Percentiles rank a stretch among this genome's conserved stretches.
These are phyloP conservation scores for Ophioceras dolichostomum DNA, from an alignment of 2,329 filamentous ascomycete genomes.

Conservation along the genomic window DNA sequence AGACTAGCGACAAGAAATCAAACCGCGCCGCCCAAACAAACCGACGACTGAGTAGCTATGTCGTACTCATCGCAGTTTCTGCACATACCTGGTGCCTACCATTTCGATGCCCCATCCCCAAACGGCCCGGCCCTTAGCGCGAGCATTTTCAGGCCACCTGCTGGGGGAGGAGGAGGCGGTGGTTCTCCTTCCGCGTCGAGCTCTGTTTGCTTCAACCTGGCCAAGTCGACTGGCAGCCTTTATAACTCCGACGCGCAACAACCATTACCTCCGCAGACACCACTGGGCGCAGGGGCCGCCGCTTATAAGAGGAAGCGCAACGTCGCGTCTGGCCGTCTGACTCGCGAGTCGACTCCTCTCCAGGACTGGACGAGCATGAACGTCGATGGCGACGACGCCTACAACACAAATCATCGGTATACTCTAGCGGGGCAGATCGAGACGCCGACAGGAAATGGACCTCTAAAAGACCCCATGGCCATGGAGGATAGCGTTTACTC, in stretches of 20 bases:
- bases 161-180: too few relatives aligned
- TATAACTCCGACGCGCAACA: conserved; percentile 20
- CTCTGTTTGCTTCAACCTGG: conserved; percentile 13
- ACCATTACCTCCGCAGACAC: too few relatives aligned
- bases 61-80: conserved; percentile 17
- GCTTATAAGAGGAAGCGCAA: conserved; percentile 33
- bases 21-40: neutral
- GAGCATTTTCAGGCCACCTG: conserved; percentile 19
- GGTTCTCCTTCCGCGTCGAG: conserved; percentile 14
- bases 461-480: conserved; percentile 20
- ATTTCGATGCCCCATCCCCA: conserved; percentile 13
- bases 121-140: conserved; percentile 15
- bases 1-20: too few relatives aligned
- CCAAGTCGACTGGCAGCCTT: conserved; percentile 24
- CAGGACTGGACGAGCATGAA: conserved; percentile 18
- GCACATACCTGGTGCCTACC: conserved; percentile 18
- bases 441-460: conserved; percentile 23
- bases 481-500: conserved; percentile 46
- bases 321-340: conserved; percentile 14
- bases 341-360: conserved; percentile 19
- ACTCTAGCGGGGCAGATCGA: conserved; percentile 41
- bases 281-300: too few relatives aligned
- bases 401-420: conserved; percentile 21
- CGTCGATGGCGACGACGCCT: conserved; percentile 11
- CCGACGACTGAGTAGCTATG: conserved; percentile 9